Evolutionary conservation across 768 basidiomycete genomes (phyloP), one percentile per base, ranked within the genome.

Genomic region (Agrocybe praecox): DNA sequence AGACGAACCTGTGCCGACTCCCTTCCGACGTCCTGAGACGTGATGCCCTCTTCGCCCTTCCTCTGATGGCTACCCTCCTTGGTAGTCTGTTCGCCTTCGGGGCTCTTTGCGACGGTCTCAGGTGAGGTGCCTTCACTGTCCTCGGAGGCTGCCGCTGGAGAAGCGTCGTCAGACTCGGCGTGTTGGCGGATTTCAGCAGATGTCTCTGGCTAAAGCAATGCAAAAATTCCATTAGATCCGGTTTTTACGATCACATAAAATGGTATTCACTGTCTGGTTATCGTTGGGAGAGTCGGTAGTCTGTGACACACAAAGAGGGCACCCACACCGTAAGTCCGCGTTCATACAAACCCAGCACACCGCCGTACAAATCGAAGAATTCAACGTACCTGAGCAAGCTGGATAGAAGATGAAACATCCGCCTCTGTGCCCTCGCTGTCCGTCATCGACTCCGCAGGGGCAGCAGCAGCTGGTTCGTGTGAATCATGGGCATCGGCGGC

Each of bases 351-450:
- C 26, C 26, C 26, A 9, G 9, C 26, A 9, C 9, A 9, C 26
- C 4, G 5, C 26, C 21, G 15, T 6, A 23, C 23, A 36, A 15
- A 47, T 17, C 19, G 32, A 23, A 29, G 6, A 52, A 43, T 18
- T 26, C 48, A 45, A 62, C 69, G 54, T 49, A 74, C 73, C 60
- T 72, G 68, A 53, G 76, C 62, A 46, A 70, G 62, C 34, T 66
- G 50, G 19, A 75, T 57, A 6, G 75, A 67, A 22, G 67, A 67
- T 10, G 72, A 59, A 52, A 76, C 72, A 52, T 77, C 65, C n/a
- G 72, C 76, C 40, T 68, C 69, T 34, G 65, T 73, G 36, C 74
- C 78, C 55, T 78, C 76, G 56, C 72, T 74, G 46, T 80, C 77
- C 62, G 69, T 74, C 67, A 77, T 63, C 21, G 69, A 51, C 29